These are phyloP conservation scores for Cicer judaicum DNA, from an alignment of 306 rosid species.

Conservation along the genomic window DNA sequence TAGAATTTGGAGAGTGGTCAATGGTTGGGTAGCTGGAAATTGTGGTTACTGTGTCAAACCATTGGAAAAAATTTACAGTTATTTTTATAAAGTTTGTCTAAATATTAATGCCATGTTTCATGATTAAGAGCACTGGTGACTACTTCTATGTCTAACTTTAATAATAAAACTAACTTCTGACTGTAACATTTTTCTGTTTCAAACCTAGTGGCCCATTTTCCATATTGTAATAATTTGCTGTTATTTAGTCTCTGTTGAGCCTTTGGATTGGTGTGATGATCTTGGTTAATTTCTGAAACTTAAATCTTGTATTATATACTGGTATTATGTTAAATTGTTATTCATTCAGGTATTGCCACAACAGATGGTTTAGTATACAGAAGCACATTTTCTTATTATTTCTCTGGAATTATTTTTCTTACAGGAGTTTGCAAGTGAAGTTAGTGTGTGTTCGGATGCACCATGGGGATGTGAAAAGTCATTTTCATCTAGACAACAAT, in stretches of 20 bases:
- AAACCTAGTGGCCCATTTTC: slow-evolving; percentile 11
- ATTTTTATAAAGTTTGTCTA: slow-evolving; percentile 7
- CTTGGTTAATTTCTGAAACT: neutral
- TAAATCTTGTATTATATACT: neutral
- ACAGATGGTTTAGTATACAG: neutral
- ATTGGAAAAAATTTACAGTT: neutral
- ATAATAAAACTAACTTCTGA: slow-evolving; percentile 28
- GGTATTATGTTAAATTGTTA: neutral
- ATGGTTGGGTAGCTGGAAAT: neutral
- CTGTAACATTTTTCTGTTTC: slow-evolving; percentile 19
- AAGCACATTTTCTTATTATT: slow-evolving; percentile 2
- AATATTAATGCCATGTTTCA: neutral
- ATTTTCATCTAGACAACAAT: too few relatives aligned
- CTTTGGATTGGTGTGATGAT: neutral
- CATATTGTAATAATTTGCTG: neutral
- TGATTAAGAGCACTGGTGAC: neutral
- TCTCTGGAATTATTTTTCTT: neutral
- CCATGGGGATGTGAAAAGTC: neutral
- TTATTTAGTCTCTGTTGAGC: slow-evolving; percentile 1
- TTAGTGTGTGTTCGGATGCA: neutral
- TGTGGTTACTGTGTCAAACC: neutral
- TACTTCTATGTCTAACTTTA: neutral
- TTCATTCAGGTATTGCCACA: neutral
- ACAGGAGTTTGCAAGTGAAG: neutral
- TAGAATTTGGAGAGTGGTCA: neutral